Conservation (phyloP, 148 eudicot species). For the Linanthus parryae region DNA sequence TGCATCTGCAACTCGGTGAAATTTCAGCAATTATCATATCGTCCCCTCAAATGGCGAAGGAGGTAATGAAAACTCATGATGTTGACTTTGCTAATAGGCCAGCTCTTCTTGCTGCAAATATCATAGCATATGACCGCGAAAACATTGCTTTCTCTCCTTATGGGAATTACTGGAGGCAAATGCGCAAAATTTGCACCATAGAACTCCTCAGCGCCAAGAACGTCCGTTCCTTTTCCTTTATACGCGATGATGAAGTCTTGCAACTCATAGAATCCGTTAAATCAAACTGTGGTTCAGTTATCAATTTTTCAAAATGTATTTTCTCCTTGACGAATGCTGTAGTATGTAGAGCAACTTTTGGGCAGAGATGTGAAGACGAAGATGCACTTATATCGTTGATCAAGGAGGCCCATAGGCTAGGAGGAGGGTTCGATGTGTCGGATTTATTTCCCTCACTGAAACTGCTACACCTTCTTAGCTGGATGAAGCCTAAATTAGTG, state of each 20-base stretch:
- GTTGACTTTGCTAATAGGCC: too few species aligned
- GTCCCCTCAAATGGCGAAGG: too few species aligned
- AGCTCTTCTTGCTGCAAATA: too few species aligned
- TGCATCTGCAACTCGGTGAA: too few species aligned
- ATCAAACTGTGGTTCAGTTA: not conserved
- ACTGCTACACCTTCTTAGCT: not conserved
- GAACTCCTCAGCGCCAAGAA: not conserved
- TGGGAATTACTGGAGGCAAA: not conserved
- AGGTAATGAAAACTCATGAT: too few species aligned
- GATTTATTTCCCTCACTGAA: constrained; percentile 2
- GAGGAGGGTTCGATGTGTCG: too few species aligned
- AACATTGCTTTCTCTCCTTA: too few species aligned
- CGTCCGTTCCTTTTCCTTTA: not conserved
- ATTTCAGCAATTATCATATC: too few species aligned
- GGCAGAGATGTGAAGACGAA: too few species aligned
- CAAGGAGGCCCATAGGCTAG: too few species aligned
- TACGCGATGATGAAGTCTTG: not conserved
- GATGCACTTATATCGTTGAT: too few species aligned
- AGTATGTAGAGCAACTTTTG: not conserved
- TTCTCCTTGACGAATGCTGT: not conserved
- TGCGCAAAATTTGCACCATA: not conserved
- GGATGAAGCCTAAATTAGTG: not conserved
- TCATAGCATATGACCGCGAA: too few species aligned
- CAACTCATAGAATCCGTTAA: not conserved
- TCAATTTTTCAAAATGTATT: not conserved